Evolutionary conservation across 1,139 yeast genomes (phyloP), one percentile per base, ranked within the genome.

Genomic region (Geotrichum australiense): DNA sequence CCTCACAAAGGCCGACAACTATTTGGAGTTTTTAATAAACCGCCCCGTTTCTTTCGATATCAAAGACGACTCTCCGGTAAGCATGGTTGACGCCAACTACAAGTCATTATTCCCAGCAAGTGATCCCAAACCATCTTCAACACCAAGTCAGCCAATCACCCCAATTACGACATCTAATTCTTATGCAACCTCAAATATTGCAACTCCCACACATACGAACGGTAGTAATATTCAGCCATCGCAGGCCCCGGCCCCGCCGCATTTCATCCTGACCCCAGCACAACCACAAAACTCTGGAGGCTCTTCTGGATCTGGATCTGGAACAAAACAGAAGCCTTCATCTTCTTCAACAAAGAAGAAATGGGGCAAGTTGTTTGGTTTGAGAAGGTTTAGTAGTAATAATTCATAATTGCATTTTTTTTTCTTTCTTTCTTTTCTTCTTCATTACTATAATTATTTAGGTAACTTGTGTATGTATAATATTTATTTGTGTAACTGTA

Each of bases 11-110:
- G 27, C 32, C 21, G 25, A 20, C 18, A 31, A 32, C 18, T 39
- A 39, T 21, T 31, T 39, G 3, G 20, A 14, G 12, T 8, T 5
- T 8, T 26, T 39, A 11, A 39, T 39, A 6, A 39, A 39, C 32
- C 30, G 42, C 11, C 42, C 42, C n/a, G 30, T 18, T 10, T 8
- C 23, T 4, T 29, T 28, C 8, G 14, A 24, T 4, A 22, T 16
- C 10, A 14, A 12, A 15, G 34, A 24, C 22, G 36, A 33, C 12
- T 4, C 25, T n/a, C 25, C 25, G 4, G 14, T 32, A 5, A 23
- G 11, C 5, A 6, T 8, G 4, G n/a, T 24, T 16, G 15, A n/a
- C 7, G 33, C 34, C 27, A 39, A 39, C 25, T 39, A 39, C 34
- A 39, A 39, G 32, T 39, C 42, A 21, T 21, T 39, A 6, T 28